Percentiles rank a stretch among this genome's conserved stretches.
phyloP scores from a whole-genome alignment of 2,329 filamentous ascomycete species.

The Pseudogymnoascus sp. region DNA sequence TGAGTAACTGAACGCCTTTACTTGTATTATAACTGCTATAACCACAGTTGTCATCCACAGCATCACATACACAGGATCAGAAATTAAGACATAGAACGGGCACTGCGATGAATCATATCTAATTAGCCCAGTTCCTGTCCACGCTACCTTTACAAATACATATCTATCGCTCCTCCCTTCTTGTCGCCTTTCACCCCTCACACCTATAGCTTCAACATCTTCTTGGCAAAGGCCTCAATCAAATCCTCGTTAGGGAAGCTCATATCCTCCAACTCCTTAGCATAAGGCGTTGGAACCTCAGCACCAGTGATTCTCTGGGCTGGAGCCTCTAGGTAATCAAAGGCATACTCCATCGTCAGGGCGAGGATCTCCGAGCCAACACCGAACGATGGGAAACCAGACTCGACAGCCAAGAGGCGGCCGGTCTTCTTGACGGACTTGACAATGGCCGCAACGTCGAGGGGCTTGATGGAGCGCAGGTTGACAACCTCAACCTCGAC shows the following conservation, averaged over 20 bases:
- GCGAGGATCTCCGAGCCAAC: conserved; percentile 90
- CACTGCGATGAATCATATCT: conserved; percentile 5
- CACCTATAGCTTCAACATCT: conserved; percentile 70
- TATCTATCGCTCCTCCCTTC: neutral
- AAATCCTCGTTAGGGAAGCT: conserved; percentile 83
- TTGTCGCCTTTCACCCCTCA: neutral
- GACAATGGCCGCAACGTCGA: conserved; percentile 90
- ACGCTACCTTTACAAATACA: conserved; percentile 8
- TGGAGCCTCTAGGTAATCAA: conserved; percentile 93
- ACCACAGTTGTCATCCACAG: neutral
- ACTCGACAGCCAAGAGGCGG: conserved; percentile 84
- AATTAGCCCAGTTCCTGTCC: conserved; percentile 7
- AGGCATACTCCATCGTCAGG: conserved; percentile 92
- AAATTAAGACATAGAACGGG: neutral
- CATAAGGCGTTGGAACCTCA: conserved; percentile 95
- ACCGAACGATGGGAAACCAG: conserved; percentile 91
- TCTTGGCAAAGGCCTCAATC: conserved; percentile 81
- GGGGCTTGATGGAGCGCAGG: conserved; percentile 91
- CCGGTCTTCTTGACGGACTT: conserved; percentile 99
- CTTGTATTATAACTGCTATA: too few species aligned
- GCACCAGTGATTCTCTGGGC: conserved; percentile 92
- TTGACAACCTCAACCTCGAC: conserved; percentile 96
- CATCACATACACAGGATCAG: neutral
- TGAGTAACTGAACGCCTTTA: too few species aligned
- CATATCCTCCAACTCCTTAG: conserved; percentile 88